Base-by-base conservation (phyloP, 768 basidiomycete species). In the Tubosaeta sp. region DNA sequence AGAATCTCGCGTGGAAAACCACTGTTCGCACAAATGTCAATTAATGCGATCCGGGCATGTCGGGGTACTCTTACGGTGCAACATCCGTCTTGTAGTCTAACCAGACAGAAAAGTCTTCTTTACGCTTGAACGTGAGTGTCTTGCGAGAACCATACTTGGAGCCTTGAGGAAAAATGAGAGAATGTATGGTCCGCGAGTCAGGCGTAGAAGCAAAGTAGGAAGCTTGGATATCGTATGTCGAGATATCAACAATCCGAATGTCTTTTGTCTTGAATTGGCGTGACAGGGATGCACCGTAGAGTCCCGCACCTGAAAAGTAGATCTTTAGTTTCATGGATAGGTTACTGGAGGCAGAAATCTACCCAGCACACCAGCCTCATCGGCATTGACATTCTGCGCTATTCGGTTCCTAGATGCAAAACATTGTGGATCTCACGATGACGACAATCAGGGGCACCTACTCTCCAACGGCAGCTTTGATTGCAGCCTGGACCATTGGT, bases 201-300 rank as follows among this genome's bases (percentile, higher is more conserved):
- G 80, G 64, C 5, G 76, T 64, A 43, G 87, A 83, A 32, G 88
- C 81, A 25, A 81, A 78, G 65, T 92, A 92, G 13, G 86, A 84
- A 7, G 85, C 81, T 67, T 91, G 86, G 51, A 97, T 75, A 59
- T 93, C 90, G 60, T 89, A 83, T 4, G 78, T 71, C 14, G 71
- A 69, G 53, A 89, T 76, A 66, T 98, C 97, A 5, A 77, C 69
- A 29, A 97, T 77, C 55, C 91, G 88, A 67, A 97, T 88, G 60
- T 88, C 84, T 73, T 98, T 99, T 45, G 97, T 97, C 74, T 89
- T 88, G 79, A 97, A 98, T 62, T 91, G 91, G 37, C 87, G 78
- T 59, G 88, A 92, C 26, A 95, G 78, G 22, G 83, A 78, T 4
- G 97, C 95, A 14, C 95, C 97, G 56, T 95, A 85, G 45, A 97